Conservation (phyloP, 768 basidiomycete species). For the Paxillus ammoniavirescens region DNA sequence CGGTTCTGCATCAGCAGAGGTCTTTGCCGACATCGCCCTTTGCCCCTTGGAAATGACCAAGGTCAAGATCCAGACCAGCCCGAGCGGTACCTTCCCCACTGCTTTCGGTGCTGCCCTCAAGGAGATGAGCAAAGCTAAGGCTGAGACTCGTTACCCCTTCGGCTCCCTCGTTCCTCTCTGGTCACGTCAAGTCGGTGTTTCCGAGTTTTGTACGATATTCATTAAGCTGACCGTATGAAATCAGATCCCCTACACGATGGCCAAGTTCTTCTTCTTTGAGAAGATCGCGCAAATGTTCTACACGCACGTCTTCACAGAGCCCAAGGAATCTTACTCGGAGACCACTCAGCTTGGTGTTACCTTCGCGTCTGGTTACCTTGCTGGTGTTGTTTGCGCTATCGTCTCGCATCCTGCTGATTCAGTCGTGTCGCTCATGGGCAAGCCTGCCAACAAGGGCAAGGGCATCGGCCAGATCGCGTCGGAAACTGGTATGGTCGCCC, state of each 20-base stretch:
- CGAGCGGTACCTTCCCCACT: constrained; percentile 73
- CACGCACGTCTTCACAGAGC: constrained; percentile 78
- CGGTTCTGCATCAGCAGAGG: constrained; percentile 91
- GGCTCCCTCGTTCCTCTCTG: constrained; percentile 83
- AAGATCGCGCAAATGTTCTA: constrained; percentile 86
- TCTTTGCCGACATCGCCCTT: constrained; percentile 94
- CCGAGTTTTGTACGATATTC: background rate
- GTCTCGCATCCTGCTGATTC: constrained; percentile 98
- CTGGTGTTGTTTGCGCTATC: constrained; percentile 93
- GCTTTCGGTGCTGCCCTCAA: constrained; percentile 66
- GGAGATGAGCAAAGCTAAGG: constrained; percentile 66
- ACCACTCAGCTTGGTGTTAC: constrained; percentile 86
- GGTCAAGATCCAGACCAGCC: constrained; percentile 85
- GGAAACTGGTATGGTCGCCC: constrained; percentile 62
- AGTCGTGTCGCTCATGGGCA: constrained; percentile 90
- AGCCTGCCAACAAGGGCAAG: constrained; percentile 84
- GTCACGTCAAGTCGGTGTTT: constrained; percentile 73
- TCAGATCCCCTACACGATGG: constrained; percentile 97
- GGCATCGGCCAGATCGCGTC: constrained; percentile 62
- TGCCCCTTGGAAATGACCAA: constrained; percentile 95
- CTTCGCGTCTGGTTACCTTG: constrained; percentile 88
- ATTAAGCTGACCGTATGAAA: background rate
- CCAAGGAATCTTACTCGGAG: constrained; percentile 78
- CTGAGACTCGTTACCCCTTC: constrained; percentile 81
- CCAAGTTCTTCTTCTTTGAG: constrained; percentile 97